Percentiles rank a stretch among this genome's conserved stretches.
Conservation (phyloP, 1,284 basidiomycete genomes). For the Leccinum fallax region DNA sequence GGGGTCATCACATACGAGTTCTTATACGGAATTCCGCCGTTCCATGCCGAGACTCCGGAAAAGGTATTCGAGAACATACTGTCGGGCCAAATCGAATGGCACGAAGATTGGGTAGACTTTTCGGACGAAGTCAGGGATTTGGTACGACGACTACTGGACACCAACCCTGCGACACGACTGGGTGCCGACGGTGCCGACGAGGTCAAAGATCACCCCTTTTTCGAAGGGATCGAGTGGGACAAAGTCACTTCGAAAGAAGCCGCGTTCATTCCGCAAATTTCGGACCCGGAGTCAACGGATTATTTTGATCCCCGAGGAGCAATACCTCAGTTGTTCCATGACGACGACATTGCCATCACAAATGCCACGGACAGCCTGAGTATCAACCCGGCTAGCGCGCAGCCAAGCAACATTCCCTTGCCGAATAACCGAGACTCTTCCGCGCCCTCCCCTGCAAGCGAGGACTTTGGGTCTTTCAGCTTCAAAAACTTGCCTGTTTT, state of each 20-base stretch:
- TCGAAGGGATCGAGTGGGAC: constrained; percentile 92
- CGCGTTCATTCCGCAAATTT: constrained; percentile 94
- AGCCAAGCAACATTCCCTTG: constrained; percentile 51
- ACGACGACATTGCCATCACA: constrained; percentile 69
- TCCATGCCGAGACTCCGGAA: constrained; percentile 96
- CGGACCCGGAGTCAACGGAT: constrained; percentile 97
- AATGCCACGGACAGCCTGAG: constrained; percentile 51
- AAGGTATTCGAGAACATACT: constrained; percentile 99
- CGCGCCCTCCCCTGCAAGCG: constrained; percentile 52
- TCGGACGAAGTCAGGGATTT: constrained; percentile 89
- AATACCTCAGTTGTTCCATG: constrained; percentile 85
- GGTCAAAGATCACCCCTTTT: constrained; percentile 92
- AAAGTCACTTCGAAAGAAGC: constrained; percentile 87
- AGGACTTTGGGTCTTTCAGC: constrained; percentile 97
- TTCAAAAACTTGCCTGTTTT: constrained; percentile 97
- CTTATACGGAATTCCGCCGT: constrained; percentile 95
- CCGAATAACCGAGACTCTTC: constrained; percentile 46
- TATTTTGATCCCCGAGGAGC: constrained; percentile 98
- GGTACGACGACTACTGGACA: constrained; percentile 86
- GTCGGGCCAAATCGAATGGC: constrained; percentile 97
- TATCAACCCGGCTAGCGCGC: constrained; percentile 42
- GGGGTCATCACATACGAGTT: constrained; percentile 99
- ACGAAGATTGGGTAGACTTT: constrained; percentile 89
- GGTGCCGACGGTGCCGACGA: constrained; percentile 90
- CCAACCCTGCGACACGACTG: constrained; percentile 80